Conservation (phyloP, 768 basidiomycete genomes). For the Tephrocybe sp. region DNA sequence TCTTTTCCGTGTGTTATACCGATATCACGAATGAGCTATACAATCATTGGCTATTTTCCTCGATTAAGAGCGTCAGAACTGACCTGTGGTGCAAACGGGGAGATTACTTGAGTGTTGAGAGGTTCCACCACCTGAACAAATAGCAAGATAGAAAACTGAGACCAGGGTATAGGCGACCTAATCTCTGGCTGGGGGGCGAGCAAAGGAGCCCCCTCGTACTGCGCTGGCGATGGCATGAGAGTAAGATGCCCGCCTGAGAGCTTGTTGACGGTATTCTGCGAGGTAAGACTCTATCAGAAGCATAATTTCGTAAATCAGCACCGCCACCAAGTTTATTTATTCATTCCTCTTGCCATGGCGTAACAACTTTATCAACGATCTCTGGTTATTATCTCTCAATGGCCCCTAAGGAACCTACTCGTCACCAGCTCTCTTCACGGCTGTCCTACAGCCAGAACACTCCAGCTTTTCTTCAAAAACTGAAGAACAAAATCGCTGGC, state of each 20-base stretch:
- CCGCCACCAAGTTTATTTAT: neutral
- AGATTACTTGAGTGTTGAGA: constrained; percentile 69
- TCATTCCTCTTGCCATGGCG: neutral
- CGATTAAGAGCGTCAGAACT: neutral
- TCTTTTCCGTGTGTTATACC: constrained; percentile 74
- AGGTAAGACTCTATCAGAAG: neutral
- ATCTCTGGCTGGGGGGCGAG: constrained; percentile 34
- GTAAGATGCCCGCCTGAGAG: neutral
- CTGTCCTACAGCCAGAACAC: constrained; percentile 60
- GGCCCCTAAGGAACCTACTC: constrained; percentile 63
- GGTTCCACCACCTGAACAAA: constrained; percentile 76
- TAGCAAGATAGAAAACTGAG: constrained; percentile 65
- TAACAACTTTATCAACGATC: neutral
- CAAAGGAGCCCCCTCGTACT: constrained; percentile 60
- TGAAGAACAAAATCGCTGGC: constrained; percentile 63
- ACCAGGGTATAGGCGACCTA: constrained; percentile 60
- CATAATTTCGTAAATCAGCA: neutral
- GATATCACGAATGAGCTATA: constrained; percentile 61
- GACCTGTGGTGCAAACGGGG: constrained; percentile 75
- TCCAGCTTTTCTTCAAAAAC: constrained; percentile 63
- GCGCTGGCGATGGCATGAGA: neutral
- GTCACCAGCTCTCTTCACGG: constrained; percentile 68
- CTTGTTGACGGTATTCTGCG: neutral
- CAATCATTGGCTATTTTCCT: neutral
- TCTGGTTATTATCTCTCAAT: constrained; percentile 18